Conservation (phyloP, 768 basidiomycete genomes). For the Amanita molliuscula region DNA sequence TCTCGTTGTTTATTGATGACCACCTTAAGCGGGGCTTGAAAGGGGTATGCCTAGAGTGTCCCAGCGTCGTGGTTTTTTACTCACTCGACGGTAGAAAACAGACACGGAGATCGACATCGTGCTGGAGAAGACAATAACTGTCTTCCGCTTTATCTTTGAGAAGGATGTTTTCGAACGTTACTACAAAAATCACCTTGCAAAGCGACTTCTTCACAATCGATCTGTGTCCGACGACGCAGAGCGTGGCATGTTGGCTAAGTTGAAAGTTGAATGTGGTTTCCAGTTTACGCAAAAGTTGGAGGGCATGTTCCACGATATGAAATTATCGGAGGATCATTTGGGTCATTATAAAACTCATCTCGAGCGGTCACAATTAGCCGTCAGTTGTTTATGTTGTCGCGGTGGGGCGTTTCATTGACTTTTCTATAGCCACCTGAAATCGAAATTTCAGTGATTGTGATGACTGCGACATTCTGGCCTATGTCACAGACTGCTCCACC, state of each 20-base stretch:
- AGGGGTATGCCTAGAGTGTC: constrained; percentile 48
- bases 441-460: constrained; percentile 81
- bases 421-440: constrained; percentile 52
- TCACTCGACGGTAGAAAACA: constrained; percentile 59
- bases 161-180: constrained; percentile 98
- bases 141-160: constrained; percentile 90
- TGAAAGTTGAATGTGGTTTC: constrained; percentile 92
- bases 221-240: constrained; percentile 98
- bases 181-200: constrained; percentile 93
- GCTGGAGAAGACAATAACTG: constrained; percentile 90
- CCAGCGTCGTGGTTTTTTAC: neutral
- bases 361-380: constrained; percentile 34
- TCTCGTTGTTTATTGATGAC: constrained; percentile 95
- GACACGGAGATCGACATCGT: constrained; percentile 84
- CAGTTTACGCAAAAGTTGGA: constrained; percentile 98
- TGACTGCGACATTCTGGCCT: constrained; percentile 98
- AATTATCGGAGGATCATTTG: constrained; percentile 75
- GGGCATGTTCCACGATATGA: constrained; percentile 99
- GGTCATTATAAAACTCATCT: constrained; percentile 58
- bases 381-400: constrained; percentile 26
- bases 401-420: constrained; percentile 4
- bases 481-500: constrained; percentile 53
- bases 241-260: constrained; percentile 91
- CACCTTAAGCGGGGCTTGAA: constrained; percentile 91
- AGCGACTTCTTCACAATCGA: constrained; percentile 76